Base-by-base conservation (phyloP, 257 asterid species). In the Linaria vulgaris region DNA sequence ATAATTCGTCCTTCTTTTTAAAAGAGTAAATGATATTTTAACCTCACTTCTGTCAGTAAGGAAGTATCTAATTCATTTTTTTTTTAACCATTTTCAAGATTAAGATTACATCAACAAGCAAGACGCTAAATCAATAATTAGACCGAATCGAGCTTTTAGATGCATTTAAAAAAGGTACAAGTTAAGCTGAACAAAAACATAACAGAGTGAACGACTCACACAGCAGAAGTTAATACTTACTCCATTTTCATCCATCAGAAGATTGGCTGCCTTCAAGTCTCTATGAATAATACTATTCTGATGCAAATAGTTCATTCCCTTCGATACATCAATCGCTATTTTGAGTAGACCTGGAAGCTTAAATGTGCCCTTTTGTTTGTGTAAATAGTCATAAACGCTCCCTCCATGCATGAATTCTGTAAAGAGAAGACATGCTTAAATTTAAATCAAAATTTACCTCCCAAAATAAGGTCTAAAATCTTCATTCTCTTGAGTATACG, bases 231-330 rank as follows among this genome's bases (percentile, higher is more conserved):
- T 43, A 53, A 65, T 53, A 53, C 89, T 83, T 74, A 89, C 99
- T 69, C 85, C 94, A 77, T 92, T 82, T 73, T 92, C 99, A 77
- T 92, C 97, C 99, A 92, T 74, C 73, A 94, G 78, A 75, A 94
- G 90, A 79, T 94, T 94, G 39, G 99, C 99, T 59, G 99, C 95
- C 87, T 94, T 94, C 83, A 94, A 74, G 74, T 94, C 99, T 76
- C 99, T 82, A 74, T 94, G 99, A 73, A 94, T 82, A 58, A 94
- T 94, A 68, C 90, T 94, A 79, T 89, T 94, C 82, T 94, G 96
- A 74, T 94, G 99, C 85, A 94, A 87, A 72, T 94, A 94, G 74
- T 81, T 84, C 99, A 94, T 94, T 64, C 99, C 99, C 84, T 85
- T 94, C 2, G 99, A 81, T 68, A 94, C 83, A 79, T 94, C 99